phyloP scores from a whole-genome alignment of 257 asterid species.

The Echium plantagineum region DNA sequence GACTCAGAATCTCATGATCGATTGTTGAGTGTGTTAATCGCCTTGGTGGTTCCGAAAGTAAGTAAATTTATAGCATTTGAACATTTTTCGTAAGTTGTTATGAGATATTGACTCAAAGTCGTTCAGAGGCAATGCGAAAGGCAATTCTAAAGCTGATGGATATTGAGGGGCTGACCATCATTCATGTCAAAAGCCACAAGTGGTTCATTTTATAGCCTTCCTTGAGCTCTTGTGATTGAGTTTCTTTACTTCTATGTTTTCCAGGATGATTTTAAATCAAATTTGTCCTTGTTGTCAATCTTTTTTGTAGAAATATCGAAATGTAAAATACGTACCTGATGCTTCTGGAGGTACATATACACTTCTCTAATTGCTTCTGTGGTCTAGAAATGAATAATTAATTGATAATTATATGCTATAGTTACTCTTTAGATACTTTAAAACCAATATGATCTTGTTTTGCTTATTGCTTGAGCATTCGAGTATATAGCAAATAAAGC shows the following conservation, averaged over 20 bases:
- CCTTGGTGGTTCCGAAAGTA: slow-evolving; percentile 90
- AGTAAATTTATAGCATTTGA: slow-evolving; percentile 17
- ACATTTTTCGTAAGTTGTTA: neutral
- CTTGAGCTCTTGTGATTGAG: neutral
- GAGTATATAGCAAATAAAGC: too few relatives aligned
- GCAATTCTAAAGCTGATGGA: slow-evolving; percentile 80
- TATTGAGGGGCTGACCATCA: slow-evolving; percentile 67
- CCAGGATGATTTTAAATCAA: neutral
- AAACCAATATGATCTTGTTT: too few relatives aligned
- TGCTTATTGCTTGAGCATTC: too few relatives aligned
- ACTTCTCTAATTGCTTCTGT: too few relatives aligned
- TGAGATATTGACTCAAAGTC: slow-evolving; percentile 9
- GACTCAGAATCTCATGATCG: slow-evolving; percentile 83
- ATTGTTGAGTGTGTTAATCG: slow-evolving; percentile 63
- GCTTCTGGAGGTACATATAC: slow-evolving; percentile 49
- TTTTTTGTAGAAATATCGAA: slow-evolving; percentile 61
- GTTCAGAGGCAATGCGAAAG: slow-evolving; percentile 86
- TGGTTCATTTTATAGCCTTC: slow-evolving; percentile 9
- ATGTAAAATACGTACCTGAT: slow-evolving; percentile 54
- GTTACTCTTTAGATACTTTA: too few relatives aligned
- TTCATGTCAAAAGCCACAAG: slow-evolving; percentile 97
- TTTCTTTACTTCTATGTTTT: too few relatives aligned
- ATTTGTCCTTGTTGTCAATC: neutral
- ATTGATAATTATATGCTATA: too few relatives aligned
- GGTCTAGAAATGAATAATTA: too few relatives aligned